phyloP scores from a whole-genome alignment of 495 filamentous ascomycete species.

The Filosporella fistucella region DNA sequence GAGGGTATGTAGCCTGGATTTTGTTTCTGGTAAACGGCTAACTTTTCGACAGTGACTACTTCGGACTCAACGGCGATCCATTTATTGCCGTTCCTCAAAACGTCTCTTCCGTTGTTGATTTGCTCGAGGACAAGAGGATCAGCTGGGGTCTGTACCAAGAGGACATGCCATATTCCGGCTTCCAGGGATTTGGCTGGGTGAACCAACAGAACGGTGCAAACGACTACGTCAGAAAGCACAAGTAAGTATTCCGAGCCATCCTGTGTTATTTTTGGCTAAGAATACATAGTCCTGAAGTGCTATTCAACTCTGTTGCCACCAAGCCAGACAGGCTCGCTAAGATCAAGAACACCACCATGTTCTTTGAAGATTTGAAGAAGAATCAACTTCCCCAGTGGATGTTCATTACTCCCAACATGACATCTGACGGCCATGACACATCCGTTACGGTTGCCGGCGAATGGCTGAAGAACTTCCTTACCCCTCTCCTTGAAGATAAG shows the following conservation, averaged over 20 bases:
- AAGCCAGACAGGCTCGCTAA: conserved; percentile 48
- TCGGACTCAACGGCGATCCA: conserved; percentile 42
- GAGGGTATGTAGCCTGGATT: conserved; percentile 42
- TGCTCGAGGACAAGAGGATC: conserved; percentile 67
- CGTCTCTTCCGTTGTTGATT: conserved; percentile 63
- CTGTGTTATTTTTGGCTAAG: conserved; percentile 26
- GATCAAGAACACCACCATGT: conserved; percentile 65
- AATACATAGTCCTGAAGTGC: conserved; percentile 47
- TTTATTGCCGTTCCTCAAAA: conserved; percentile 54
- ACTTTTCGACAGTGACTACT: conserved; percentile 32
- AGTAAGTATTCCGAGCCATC: too few relatives aligned
- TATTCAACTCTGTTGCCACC: conserved; percentile 52
- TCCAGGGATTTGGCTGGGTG: conserved; percentile 49
- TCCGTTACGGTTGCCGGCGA: conserved; percentile 53
- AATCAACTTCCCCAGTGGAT: conserved; percentile 63
- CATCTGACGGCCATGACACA: conserved; percentile 61
- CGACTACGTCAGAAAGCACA: conserved; percentile 77
- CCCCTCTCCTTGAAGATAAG: conserved; percentile 55
- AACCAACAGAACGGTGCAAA: conserved; percentile 52
- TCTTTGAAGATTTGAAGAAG: conserved; percentile 52
- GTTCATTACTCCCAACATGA: conserved; percentile 77
- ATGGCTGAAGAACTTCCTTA: conserved; percentile 56
- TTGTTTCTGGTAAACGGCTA: background rate
- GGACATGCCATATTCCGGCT: conserved; percentile 64
- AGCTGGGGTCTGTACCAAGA: conserved; percentile 70